Base-by-base conservation (phyloP, 805 yeast genomes). In the Starmera dryadoides region DNA sequence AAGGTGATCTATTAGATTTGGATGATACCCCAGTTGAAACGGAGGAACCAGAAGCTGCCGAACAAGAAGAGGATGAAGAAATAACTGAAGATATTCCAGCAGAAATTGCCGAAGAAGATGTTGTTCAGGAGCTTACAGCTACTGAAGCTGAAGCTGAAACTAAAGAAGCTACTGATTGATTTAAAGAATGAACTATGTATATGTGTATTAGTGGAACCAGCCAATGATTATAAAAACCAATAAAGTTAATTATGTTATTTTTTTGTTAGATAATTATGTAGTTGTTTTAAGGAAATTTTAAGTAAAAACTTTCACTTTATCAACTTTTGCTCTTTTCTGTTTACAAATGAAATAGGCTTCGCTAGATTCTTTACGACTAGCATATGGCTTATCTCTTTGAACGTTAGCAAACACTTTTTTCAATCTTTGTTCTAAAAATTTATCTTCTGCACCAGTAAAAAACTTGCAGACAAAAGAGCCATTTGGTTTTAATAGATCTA, bases 391-490 rank as follows among this genome's bases (percentile, higher is more conserved):
- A 50, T 73, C 78, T 39, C 86, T 66, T 37, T 63, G 58, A 0
- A 88, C 96, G 36, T 63, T 70, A 2, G 63, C 60, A 59, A 93
- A 93, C 15, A 75, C 75, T 35, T 59, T 61, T 25, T 64, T 62
- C 43, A 91, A 61, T 48, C 85, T 65, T 15, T 60, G 53, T 48
- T 84, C 84, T n/a, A 91, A 64, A 4, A 69, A 55, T 12, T 52
- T 54, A 51, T 88, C 97, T 49, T 87, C 95, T 30, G 72, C 67
- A 0, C 98, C 98, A 0, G 89, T 75, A 58, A 75, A 89, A 49
- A 80, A 82, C 60, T 93, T 93, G 67, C 95, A 83, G 12, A 87
- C 81, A 52, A 86, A 75, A 10, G 65, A 52, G 1, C 98, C 98
- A 21, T 75, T 75, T 4, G 79, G 75, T 44, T 68, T 77, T 21